Evolutionary conservation across 345 rosid species (phyloP).

Genomic region (Iberis pinnata): DNA sequence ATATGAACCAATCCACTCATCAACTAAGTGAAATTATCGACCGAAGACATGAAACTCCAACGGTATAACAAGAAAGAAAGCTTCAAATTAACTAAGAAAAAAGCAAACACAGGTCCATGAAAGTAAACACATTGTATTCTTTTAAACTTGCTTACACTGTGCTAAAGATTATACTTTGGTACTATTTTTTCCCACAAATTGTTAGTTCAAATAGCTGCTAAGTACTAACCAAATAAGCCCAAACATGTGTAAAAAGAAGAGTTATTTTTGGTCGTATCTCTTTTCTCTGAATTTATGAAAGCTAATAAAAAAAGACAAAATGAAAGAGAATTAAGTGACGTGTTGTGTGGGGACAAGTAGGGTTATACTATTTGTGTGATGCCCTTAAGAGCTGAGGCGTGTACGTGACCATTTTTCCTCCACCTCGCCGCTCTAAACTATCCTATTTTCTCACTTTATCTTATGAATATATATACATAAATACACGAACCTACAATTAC

Average conservation of each 20-base stretch:
- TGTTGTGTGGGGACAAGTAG: conserved; percentile 27
- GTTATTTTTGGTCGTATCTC: conserved; percentile 8
- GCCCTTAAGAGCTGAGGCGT: conserved; percentile 14
- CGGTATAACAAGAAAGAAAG: too few relatives aligned
- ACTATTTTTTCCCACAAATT: too few relatives aligned
- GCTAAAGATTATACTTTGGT: too few relatives aligned
- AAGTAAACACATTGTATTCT: neutral
- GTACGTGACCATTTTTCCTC: conserved; percentile 31
- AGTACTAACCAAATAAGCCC: conserved; percentile 21
- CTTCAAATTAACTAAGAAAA: neutral
- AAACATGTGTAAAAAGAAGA: conserved; percentile 13
- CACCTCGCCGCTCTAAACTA: conserved; percentile 24
- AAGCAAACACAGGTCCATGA: too few relatives aligned
- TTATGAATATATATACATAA: neutral
- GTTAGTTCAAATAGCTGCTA: neutral
- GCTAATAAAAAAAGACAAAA: conserved; percentile 18
- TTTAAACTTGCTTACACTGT: neutral
- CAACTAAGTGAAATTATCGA: too few relatives aligned
- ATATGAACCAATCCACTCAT: too few relatives aligned
- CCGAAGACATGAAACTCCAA: too few relatives aligned
- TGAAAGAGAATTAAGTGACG: conserved; percentile 22
- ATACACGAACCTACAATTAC: conserved; percentile 17
- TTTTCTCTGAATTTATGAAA: neutral
- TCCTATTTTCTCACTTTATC: too few relatives aligned
- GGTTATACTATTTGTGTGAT: conserved; percentile 26